Conservation (phyloP, 371 early-diverging fungal species). For the Mortierella sp. region DNA sequence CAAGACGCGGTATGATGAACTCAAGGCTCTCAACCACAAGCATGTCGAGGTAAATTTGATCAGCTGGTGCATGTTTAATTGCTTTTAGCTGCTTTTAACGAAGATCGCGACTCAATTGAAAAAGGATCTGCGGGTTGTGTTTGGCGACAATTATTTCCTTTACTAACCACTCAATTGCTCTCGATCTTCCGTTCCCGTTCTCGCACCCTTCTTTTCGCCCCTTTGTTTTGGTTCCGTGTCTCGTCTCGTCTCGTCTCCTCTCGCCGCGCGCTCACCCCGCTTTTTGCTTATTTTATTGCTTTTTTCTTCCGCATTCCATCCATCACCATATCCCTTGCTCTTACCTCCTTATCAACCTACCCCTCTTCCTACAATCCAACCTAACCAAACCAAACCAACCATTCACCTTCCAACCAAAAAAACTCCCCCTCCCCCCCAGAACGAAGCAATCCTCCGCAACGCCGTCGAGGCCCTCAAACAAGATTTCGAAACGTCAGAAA, state of each 20-base stretch:
- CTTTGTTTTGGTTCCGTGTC: neutral
- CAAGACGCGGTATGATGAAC: constrained; percentile 51
- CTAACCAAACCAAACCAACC: neutral
- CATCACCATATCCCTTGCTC: neutral
- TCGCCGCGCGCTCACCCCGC: neutral
- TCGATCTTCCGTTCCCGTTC: neutral
- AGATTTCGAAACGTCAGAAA: constrained; percentile 51
- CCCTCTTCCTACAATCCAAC: neutral
- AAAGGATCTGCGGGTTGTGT: neutral
- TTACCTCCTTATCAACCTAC: neutral
- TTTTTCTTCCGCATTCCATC: neutral
- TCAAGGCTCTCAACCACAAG: constrained; percentile 38
- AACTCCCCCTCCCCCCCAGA: constrained; percentile 6
- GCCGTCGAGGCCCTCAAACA: constrained; percentile 49
- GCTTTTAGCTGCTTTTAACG: neutral
- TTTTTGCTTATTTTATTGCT: too few species aligned
- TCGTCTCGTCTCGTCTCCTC: neutral
- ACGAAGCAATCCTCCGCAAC: constrained; percentile 41
- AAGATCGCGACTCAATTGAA: neutral
- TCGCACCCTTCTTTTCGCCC: neutral
- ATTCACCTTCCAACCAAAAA: too few species aligned
- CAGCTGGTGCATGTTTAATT: neutral
- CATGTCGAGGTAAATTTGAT: constrained; percentile 44
- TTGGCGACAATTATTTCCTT: neutral
- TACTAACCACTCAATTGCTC: neutral